Evolutionary conservation across 1,139 yeast genomes (phyloP).

Genomic region (Suhomyces atakaporum): DNA sequence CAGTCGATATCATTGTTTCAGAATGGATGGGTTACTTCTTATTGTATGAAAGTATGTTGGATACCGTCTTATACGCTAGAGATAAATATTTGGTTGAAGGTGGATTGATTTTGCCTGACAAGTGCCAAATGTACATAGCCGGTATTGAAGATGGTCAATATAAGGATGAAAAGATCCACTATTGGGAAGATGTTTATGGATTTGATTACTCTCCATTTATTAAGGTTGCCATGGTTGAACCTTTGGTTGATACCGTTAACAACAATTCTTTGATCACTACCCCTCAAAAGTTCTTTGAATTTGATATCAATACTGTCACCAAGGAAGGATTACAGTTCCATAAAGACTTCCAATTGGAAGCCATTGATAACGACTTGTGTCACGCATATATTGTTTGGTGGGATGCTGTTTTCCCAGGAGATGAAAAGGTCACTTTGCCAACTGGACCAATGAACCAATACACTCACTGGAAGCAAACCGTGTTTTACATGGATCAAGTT

Average conservation of each 20-base stretch:
- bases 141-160: slow-evolving; percentile 95
- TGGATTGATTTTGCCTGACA: slow-evolving; percentile 94
- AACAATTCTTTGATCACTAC: slow-evolving; percentile 74
- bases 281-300: slow-evolving; percentile 68
- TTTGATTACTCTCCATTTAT: slow-evolving; percentile 82
- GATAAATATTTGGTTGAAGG: slow-evolving; percentile 85
- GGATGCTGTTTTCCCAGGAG: slow-evolving; percentile 84
- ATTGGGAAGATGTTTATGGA: slow-evolving; percentile 97
- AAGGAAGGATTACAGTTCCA: slow-evolving; percentile 80
- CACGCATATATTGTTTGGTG: slow-evolving; percentile 96
- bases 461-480: slow-evolving; percentile 98
- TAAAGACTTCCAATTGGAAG: slow-evolving; percentile 64
- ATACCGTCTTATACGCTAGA: slow-evolving; percentile 92
- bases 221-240: slow-evolving; percentile 84
- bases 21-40: slow-evolving; percentile 99
- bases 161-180: slow-evolving; percentile 88
- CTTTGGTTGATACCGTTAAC: slow-evolving; percentile 91
- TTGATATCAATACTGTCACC: slow-evolving; percentile 87
- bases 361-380: slow-evolving; percentile 75
- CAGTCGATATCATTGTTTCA: slow-evolving; percentile 92
- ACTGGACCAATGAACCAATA: slow-evolving; percentile 83
- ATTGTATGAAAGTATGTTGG: slow-evolving; percentile 96
- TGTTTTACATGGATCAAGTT: slow-evolving; percentile 85
- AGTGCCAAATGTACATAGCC: slow-evolving; percentile 86
- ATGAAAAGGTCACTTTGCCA: slow-evolving; percentile 63